Percentiles rank a stretch among this genome's conserved stretches.
These are phyloP conservation scores for Candida awuae DNA, from an alignment of 805 yeast genomes.

Conservation along the genomic window DNA sequence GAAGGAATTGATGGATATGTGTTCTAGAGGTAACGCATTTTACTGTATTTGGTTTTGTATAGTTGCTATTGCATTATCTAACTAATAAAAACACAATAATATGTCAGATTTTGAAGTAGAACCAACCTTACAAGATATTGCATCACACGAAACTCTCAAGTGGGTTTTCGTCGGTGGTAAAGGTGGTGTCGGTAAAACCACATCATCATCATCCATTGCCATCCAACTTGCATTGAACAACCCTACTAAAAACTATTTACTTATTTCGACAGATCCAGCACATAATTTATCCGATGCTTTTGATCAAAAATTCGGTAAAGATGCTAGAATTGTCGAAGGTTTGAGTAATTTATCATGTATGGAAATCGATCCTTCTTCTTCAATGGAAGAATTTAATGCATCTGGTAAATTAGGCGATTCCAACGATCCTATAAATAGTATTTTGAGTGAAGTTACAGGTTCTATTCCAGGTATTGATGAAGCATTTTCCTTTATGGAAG, in stretches of 20 bases:
- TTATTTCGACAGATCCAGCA: conserved; percentile 97
- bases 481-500: conserved; percentile 96
- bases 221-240: conserved; percentile 83
- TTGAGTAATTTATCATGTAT: conserved; percentile 83
- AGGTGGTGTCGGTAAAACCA: conserved; percentile 99
- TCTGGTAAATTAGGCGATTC: conserved; percentile 34
- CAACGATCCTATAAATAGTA: conserved; percentile 55
- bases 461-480: conserved; percentile 98
- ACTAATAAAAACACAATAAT: background rate
- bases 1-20: too few species aligned
- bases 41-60: too few species aligned
- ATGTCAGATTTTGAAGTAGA: conserved; percentile 52
- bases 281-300: conserved; percentile 96
- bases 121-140: conserved; percentile 61
- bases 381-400: conserved; percentile 71
- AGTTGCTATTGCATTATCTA: too few species aligned
- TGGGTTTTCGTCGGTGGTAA: conserved; percentile 99
- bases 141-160: conserved; percentile 59
- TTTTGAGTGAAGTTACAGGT: conserved; percentile 87
- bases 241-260: conserved; percentile 70
- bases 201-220: conserved; percentile 92
- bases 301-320: conserved; percentile 96
- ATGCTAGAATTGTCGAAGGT: conserved; percentile 90
- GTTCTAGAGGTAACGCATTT: too few species aligned
- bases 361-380: conserved; percentile 97